Conservation (phyloP, 208 protist genomes). For the Crithidia bombi region DNA sequence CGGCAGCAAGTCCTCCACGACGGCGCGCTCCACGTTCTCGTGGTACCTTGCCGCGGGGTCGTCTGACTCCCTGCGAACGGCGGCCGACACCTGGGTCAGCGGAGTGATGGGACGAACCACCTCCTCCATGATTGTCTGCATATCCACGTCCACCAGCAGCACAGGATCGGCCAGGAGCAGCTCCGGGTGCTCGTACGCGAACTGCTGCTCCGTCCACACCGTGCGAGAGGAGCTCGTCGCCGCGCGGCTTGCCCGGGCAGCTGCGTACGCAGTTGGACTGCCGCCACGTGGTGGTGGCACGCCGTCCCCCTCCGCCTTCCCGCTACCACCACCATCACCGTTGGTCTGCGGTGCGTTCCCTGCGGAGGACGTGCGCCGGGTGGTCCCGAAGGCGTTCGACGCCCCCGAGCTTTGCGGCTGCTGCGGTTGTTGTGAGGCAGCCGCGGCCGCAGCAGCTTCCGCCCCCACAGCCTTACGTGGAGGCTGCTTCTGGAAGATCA, state of each 20-base stretch:
- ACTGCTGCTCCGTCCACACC: constrained; percentile 30
- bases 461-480: neutral
- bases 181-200: constrained; percentile 34
- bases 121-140: constrained; percentile 23
- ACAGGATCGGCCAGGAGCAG: constrained; percentile 21
- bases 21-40: constrained; percentile 14
- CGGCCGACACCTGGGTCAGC: neutral
- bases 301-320: neutral
- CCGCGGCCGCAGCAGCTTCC: neutral
- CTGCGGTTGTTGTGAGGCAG: constrained; percentile 7
- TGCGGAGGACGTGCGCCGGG: too few relatives aligned
- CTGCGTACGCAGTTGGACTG: constrained; percentile 1
- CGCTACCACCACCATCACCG: too few relatives aligned
- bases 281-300: neutral
- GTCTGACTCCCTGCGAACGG: neutral
- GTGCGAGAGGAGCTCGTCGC: constrained; percentile 11
- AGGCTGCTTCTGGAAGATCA: constrained; percentile 16
- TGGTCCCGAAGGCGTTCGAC: neutral
- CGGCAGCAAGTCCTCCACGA: constrained; percentile 18
- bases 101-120: neutral
- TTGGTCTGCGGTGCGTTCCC: neutral
- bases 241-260: neutral
- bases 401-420: neutral
- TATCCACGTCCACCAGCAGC: constrained; percentile 32
- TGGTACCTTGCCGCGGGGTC: constrained; percentile 1